Evolutionary conservation across 257 asterid genomes (phyloP), one percentile per base, ranked within the genome.

Genomic region (Nicotiana tabacum): DNA sequence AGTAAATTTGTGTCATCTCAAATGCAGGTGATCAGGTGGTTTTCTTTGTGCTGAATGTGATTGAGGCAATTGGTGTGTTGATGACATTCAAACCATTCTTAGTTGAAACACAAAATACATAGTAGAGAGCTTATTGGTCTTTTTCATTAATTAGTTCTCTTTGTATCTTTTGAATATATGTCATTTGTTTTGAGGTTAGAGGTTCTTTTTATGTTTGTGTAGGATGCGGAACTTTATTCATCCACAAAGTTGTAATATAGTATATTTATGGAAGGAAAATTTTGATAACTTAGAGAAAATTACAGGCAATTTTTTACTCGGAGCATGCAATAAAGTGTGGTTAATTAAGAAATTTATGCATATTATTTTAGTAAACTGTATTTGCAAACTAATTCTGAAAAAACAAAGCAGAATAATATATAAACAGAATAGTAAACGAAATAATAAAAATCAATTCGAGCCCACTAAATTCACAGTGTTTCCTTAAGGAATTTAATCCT

Each of bases 1-100:
- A 51, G 56, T 51, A 51, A 51, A 51, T 1, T 51, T 51, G 16
- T 51, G 16, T 51, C 56, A 21, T 21, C 78, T 4, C n/a, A n/a
- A 85, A 83, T 72, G 68, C 86, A 87, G 90, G 90, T 30, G 66
- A 77, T 37, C 86, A 81, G 29, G 78, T 85, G 66, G 90, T 87
- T 4, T 87, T 87, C 85, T 87, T 87, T 87, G 66, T 83, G 77
- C 77, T 87, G 83, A 87, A 87, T 77, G 65, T 81, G 5, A 27
- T 87, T 2, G 86, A 80, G 51, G 86, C 86, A 60, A 29, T 87
- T 77, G 90, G 88, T 17, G 83, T 85, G 17, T 53, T 85, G 82
- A 2, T 61, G 35, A 87, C 90, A 43, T 83, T 85, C 86, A 85
- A 77, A 83, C 88, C 88, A 61, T 87, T 85, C 51, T 77, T 87